phyloP scores from a whole-genome alignment of 768 basidiomycete genomes.

The Macrolepiota dolichaula region DNA sequence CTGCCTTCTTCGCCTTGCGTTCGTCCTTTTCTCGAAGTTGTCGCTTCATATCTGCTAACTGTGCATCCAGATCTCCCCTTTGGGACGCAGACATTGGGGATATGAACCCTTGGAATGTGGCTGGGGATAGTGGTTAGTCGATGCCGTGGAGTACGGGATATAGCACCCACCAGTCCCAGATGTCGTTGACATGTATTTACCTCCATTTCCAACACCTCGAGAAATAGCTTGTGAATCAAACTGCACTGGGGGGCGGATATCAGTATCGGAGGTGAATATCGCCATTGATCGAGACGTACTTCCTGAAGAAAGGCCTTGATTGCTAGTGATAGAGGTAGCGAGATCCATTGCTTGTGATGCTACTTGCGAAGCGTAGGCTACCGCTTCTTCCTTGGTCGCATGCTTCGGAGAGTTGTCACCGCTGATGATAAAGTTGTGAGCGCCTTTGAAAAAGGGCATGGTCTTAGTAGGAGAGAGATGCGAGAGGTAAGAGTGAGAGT shows the following conservation, averaged over 20 bases:
- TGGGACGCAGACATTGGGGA: neutral
- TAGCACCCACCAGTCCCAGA: neutral
- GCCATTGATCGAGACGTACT: neutral
- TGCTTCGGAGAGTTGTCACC: neutral
- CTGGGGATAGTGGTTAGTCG: neutral
- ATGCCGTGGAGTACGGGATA: neutral
- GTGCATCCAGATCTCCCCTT: neutral
- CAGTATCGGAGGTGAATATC: neutral
- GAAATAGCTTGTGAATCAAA: neutral
- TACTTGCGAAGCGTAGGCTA: neutral
- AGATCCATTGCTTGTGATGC: neutral
- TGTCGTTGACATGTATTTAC: neutral
- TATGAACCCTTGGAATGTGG: neutral
- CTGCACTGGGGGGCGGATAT: too few relatives aligned
- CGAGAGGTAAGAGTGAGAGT: neutral
- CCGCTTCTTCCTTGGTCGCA: neutral
- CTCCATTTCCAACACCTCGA: neutral
- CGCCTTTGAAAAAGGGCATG: neutral
- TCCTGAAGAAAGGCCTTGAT: neutral
- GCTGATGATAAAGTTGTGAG: neutral
- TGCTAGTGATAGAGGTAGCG: neutral
- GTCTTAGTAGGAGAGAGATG: neutral
- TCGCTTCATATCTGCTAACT: neutral
- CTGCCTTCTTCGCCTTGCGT: neutral
- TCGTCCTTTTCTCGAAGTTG: neutral